Conservation (phyloP, 371 early-diverging fungal genomes). For the Syncephalastrum monosporum region DNA sequence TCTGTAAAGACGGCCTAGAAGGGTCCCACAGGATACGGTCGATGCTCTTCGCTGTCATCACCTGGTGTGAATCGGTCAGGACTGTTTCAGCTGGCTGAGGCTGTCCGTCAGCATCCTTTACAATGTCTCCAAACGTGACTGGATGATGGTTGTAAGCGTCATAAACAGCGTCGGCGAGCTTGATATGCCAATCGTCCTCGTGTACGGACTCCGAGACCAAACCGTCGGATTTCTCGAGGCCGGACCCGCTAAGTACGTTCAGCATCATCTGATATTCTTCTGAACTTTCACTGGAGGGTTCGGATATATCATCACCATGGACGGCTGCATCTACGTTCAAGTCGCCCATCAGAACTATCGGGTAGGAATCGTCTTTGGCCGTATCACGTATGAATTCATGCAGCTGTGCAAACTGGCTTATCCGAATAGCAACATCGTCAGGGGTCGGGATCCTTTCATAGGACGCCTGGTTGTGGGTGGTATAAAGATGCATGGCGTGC, state of each 20-base stretch:
- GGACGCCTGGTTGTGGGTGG: conserved; percentile 82
- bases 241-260: conserved; percentile 59
- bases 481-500: conserved; percentile 69
- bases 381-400: conserved; percentile 62
- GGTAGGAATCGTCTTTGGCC: conserved; percentile 32
- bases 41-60: conserved; percentile 59
- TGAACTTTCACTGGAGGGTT: conserved; percentile 36
- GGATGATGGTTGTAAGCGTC: conserved; percentile 65
- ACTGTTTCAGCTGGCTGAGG: conserved; percentile 54
- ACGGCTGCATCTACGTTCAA: conserved; percentile 72
- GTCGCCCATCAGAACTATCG: conserved; percentile 70
- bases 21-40: conserved; percentile 64
- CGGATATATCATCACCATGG: conserved; percentile 20
- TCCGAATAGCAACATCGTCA: conserved; percentile 53
- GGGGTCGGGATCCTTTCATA: conserved; percentile 46
- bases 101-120: not conserved
- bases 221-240: conserved; percentile 26
- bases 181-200: conserved; percentile 24
- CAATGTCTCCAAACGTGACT: conserved; percentile 72
- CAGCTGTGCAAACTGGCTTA: conserved; percentile 58
- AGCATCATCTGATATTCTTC: conserved; percentile 67
- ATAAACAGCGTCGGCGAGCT: conserved; percentile 53
- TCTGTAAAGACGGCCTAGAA: no score
- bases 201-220: conserved; percentile 17
- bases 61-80: conserved; percentile 53